Evolutionary conservation across 495 filamentous ascomycete species (phyloP), one percentile per base, ranked within the genome.

Genomic region (Glonium stellatum): DNA sequence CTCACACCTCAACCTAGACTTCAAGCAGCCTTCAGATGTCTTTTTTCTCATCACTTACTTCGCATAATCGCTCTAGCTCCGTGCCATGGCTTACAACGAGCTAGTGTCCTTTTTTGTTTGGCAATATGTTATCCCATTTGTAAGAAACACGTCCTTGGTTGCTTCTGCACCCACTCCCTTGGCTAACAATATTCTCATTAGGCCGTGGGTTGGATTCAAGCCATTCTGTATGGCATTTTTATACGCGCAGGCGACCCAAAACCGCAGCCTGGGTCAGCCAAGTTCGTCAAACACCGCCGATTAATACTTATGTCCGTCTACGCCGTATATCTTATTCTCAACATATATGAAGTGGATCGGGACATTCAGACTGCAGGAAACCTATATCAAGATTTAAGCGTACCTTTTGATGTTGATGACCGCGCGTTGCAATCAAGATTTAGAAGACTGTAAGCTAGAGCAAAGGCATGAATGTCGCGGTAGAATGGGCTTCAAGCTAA

Each of bases 321-420:
- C 18, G 72, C 84, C 41, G 69, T 81, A 47, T 98, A 97, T 74
- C 86, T 98, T 19, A 74, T 88, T 60, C 97, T 96, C 77, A 97
- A 89, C 36, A 84, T 98, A 66, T 96, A 91, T 76, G 92, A 97
- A 75, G 86, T 87, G 57, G 89, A 96, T 78, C 86, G 87, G 73
- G 81, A 87, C 48, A 75, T 97, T 1, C 86, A 82, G 42, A 76
- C 79, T 55, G 75, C 77, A 0, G 83, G 86, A 22, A 81, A 87
- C 76, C 96, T 88, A 75, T 97, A 96, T 74, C 73, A 81, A 48
- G 81, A 82, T 46, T 79, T 98, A 0, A 81, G 81, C 15, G 77
- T 96, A 0, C 79, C 84, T 9, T 78, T 83, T 31, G 69, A 81
- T 58, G 87, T 84, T 22, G 82, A 84, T 55, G 90, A 93, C 44